Evolutionary conservation across 2,329 filamentous ascomycete species (phyloP), one percentile per base, ranked within the genome.

Genomic region (Samsoniella hepiali): DNA sequence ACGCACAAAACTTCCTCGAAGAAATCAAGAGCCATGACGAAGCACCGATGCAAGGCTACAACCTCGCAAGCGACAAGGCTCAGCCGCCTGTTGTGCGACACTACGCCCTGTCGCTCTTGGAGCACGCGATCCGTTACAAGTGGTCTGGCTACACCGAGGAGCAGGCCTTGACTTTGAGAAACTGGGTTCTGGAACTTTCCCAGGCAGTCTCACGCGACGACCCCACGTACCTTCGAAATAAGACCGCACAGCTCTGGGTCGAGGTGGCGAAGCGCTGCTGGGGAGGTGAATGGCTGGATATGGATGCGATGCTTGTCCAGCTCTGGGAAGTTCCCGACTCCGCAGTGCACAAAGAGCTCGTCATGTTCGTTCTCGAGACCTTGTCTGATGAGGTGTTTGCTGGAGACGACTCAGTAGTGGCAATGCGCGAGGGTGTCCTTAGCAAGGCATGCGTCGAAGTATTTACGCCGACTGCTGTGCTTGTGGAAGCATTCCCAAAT

Each of bases 301-400:
- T 99, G 94, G 96, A 99, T 74, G 79, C 87, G 67, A 83, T 91
- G 72, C 83, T 99, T 62, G 85, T 93, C 51, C 84, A 87, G 70
- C 82, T 98, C 27, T 99, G 95, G 95, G 88, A 93, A 74, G 75
- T 83, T 17, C 81, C 82, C 22, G 83, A 86, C 67, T 84, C 84
- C 32, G 77, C 82, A 38, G 84, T 84, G 8, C 85, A 88, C 74
- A 95, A 96, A 76, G 90, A 95, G 73, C 85, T 98, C 62, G 93
- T 97, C 38, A 83, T 99, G 40, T 90, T 89, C 65, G 86, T 98
- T 51, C 82, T 99, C 58, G 95, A 98, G 78, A 93, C 90, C 22
- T 82, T 99, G 40, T 96, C 94, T 3, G 95, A 98, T 69, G 95
- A 98, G 74, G 87, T 97, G 58, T 97, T 98, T 77, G 91, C 90